These are phyloP conservation scores for Phytophthora cryptogea DNA, from an alignment of 352 stramenopile species.

Conservation along the genomic window DNA sequence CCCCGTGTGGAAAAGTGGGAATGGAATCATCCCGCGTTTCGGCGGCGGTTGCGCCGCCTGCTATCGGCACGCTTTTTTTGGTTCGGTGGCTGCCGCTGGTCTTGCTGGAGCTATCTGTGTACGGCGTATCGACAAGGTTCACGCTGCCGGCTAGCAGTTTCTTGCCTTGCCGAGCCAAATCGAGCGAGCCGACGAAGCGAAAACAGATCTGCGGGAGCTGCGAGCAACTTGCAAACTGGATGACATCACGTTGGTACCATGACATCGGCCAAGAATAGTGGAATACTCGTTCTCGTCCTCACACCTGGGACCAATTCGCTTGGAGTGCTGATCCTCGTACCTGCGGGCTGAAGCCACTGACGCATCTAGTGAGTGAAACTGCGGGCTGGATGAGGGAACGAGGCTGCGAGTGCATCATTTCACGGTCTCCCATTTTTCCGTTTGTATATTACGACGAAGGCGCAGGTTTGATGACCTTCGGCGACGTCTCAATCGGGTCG, in stretches of 20 bases:
- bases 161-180: constrained; percentile 5
- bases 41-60: constrained; percentile 24
- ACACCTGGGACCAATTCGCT: constrained; percentile 9
- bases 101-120: constrained; percentile 14
- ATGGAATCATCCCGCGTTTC: constrained; percentile 61
- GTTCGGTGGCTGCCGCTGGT: not conserved
- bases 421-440: not conserved
- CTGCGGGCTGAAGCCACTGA: constrained; percentile 9
- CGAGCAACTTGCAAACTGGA: constrained; percentile 36
- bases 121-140: constrained; percentile 16
- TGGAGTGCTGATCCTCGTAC: constrained; percentile 14
- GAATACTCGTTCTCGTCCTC: constrained; percentile 21
- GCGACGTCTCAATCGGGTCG: constrained; percentile 43
- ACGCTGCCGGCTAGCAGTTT: constrained; percentile 12
- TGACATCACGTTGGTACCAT: not conserved
- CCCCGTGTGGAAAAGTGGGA: constrained; percentile 71
- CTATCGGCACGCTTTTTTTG: constrained; percentile 23
- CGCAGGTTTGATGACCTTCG: constrained; percentile 15
- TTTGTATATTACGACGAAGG: constrained; percentile 26
- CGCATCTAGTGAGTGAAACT: constrained; percentile 15
- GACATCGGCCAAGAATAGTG: constrained; percentile 29
- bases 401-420: constrained; percentile 2
- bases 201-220: constrained; percentile 25
- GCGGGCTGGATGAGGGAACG: constrained; percentile 8
- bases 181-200: constrained; percentile 8